phyloP scores from a whole-genome alignment of 257 asterid genomes.

The Solanum chiquidenum region DNA sequence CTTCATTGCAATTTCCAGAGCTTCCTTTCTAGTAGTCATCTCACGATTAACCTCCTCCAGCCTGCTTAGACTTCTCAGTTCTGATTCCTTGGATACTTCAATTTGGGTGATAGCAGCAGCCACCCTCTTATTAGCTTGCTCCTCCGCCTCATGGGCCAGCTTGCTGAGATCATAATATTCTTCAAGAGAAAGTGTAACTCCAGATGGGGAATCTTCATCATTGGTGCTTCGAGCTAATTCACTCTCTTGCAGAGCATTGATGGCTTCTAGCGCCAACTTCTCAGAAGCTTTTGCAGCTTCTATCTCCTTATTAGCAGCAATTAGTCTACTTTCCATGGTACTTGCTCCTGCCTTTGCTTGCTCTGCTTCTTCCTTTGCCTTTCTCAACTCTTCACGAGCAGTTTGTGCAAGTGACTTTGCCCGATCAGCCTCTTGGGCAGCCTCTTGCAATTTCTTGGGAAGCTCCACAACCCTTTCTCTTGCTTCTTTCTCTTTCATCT shows the following conservation, averaged over 20 bases:
- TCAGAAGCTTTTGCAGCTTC: slow-evolving; percentile 89
- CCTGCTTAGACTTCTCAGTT: slow-evolving; percentile 44
- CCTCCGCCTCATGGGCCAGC: slow-evolving; percentile 79
- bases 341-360: slow-evolving; percentile 61
- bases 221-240: slow-evolving; percentile 43
- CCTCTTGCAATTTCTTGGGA: slow-evolving; percentile 63
- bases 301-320: slow-evolving; percentile 72
- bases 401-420: slow-evolving; percentile 37
- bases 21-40: slow-evolving; percentile 38
- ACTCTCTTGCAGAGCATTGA: slow-evolving; percentile 69
- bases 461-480: slow-evolving; percentile 65
- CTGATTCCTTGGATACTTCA: slow-evolving; percentile 73
- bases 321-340: slow-evolving; percentile 54
- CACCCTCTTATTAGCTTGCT: slow-evolving; percentile 54
- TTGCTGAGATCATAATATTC: slow-evolving; percentile 90
- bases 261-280: slow-evolving; percentile 84
- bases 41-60: slow-evolving; percentile 63
- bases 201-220: slow-evolving; percentile 35
- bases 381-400: slow-evolving; percentile 48
- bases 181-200: slow-evolving; percentile 59
- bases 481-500: slow-evolving; percentile 55
- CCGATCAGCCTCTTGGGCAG: slow-evolving; percentile 58
- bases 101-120: slow-evolving; percentile 60
- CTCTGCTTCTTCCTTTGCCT: slow-evolving; percentile 68
- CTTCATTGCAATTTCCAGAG: slow-evolving; percentile 41